Evolutionary conservation across 1,284 basidiomycete species (phyloP), one percentile per base, ranked within the genome.

Genomic region (Cutaneotrichosporon cyanovorans): DNA sequence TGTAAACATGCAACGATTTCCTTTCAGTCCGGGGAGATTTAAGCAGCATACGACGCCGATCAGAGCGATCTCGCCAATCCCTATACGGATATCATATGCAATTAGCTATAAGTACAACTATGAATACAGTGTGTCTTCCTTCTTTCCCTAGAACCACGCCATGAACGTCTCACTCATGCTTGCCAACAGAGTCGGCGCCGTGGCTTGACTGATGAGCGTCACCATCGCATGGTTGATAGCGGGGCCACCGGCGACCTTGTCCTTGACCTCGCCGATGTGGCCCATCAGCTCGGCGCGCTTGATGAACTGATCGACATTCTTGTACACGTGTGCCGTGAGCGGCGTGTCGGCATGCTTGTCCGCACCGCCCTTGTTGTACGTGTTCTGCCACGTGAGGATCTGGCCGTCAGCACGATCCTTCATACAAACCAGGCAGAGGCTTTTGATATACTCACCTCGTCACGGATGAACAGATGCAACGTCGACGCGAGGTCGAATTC

Each of bases 151-250:
- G 73, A 86, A 89, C 86, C 86, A 91, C 19, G 88, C 83, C 59
- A 83, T 77, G 64, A 83, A 90, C 46, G 78, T 77, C 71, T 88
- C 87, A 34, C 81, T 78, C 51, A 53, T 53, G 28, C 37, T 37
- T 1, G 76, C 74, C 14, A 80, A 63, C 43, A 75, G 74, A 32
- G 69, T 66, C 5, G 75, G 73, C 42, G 75, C 74, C 23, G 75
- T 77, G 18, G 78, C 77, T 47, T 74, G 71, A 22, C 75, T 85
- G 60, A 98, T 85, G 23, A 97, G 76, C 60, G 84, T 87, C 14
- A 85, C 83, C 40, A 92, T 82, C 1, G 87, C 85, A 63, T 90
- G 85, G 48, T 86, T 76, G 42, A 87, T 83, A 1, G 85, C 84
- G 2, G 63, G 59, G 11, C 59, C 50, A 25, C 55, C 56, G 22